Evolutionary conservation across 257 asterid species (phyloP).

Genomic region (Capsicum chinense): DNA sequence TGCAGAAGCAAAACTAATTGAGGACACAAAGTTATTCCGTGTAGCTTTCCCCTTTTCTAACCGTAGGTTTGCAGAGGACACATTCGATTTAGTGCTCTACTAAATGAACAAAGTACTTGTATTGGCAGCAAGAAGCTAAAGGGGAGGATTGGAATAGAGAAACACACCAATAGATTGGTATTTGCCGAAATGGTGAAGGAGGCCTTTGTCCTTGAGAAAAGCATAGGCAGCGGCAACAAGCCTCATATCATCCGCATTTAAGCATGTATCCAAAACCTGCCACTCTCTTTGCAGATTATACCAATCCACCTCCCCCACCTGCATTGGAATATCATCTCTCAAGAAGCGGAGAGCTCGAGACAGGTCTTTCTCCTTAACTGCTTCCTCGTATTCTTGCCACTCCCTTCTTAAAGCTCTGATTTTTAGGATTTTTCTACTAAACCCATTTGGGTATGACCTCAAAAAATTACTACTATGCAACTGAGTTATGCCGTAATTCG

Average conservation of each 20-base stretch:
- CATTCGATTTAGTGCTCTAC: too few relatives aligned
- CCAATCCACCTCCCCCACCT: constrained; percentile 34
- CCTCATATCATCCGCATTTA: constrained; percentile 95
- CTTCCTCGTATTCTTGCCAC: constrained; percentile 92
- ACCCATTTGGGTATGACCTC: constrained; percentile 16
- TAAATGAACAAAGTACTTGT: too few relatives aligned
- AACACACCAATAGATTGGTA: constrained; percentile 69
- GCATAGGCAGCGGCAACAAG: constrained; percentile 82
- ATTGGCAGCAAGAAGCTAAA: neutral
- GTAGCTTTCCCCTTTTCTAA: neutral
- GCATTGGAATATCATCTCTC: constrained; percentile 40
- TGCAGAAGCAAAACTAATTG: neutral
- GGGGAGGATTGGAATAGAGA: too few relatives aligned
- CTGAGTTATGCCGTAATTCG: constrained; percentile 24
- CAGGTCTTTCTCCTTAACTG: constrained; percentile 87
- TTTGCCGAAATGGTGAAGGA: constrained; percentile 73
- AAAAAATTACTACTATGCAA: neutral
- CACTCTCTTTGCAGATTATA: constrained; percentile 57
- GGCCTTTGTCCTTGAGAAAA: constrained; percentile 67
- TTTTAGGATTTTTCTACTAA: constrained; percentile 27
- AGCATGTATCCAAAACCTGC: constrained; percentile 84
- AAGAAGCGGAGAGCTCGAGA: constrained; percentile 84
- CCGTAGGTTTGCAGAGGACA: neutral
- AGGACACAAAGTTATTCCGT: neutral
- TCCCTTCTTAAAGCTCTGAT: constrained; percentile 69